Conservation (phyloP, 768 basidiomycete genomes). For the Rhodotorula diobovata region DNA sequence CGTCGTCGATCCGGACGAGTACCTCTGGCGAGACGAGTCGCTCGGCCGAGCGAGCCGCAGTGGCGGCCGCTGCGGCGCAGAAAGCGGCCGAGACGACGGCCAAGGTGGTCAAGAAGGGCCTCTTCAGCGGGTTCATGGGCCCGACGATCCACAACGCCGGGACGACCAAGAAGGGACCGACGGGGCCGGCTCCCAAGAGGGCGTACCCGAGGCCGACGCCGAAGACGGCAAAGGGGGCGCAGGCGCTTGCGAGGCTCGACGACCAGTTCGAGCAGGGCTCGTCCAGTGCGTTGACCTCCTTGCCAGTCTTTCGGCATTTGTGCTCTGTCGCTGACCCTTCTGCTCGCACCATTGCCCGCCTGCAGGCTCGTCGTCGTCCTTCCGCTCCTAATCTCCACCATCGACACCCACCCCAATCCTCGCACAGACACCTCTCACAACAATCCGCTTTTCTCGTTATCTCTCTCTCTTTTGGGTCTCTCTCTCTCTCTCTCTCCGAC, state of each 20-base stretch:
- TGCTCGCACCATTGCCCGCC: neutral
- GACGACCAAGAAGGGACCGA: neutral
- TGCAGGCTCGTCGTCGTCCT: no score
- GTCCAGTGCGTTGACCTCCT: neutral
- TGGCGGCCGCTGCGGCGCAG: neutral
- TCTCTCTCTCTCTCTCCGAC: no score
- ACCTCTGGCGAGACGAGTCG: constrained; percentile 5
- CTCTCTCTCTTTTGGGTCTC: no score
- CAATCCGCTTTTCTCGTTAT: no score
- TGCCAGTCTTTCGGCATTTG: no score
- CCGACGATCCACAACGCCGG: constrained; percentile 27
- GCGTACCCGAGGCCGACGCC: neutral
- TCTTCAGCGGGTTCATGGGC: constrained; percentile 2
- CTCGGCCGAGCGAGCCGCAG: constrained; percentile 7
- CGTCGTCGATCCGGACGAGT: neutral
- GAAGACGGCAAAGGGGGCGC: neutral
- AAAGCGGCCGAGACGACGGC: neutral
- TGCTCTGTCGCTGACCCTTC: neutral
- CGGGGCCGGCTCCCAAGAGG: neutral
- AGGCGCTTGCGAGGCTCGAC: neutral
- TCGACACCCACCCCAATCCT: no score
- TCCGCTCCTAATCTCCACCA: no score
- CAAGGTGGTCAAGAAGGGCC: constrained; percentile 28
- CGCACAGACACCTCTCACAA: no score
- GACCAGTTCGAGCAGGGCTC: neutral